phyloP scores from a whole-genome alignment of 2,329 filamentous ascomycete species.

The Apiospora rasikravindrae region DNA sequence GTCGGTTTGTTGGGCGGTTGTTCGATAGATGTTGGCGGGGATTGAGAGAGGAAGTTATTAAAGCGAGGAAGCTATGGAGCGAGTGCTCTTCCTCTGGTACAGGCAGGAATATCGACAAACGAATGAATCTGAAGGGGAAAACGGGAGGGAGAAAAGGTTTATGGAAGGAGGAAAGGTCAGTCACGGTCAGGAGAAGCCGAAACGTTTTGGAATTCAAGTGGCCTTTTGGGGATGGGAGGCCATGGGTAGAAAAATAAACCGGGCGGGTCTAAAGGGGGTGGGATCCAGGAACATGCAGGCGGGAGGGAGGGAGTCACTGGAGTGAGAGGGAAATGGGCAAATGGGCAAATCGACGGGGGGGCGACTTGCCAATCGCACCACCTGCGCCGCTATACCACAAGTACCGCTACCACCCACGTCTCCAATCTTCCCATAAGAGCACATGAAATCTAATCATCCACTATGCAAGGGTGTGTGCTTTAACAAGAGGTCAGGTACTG shows the following conservation, averaged over 20 bases:
- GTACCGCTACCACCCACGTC: neutral
- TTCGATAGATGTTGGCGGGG: slow-evolving; percentile 17
- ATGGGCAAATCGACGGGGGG: neutral
- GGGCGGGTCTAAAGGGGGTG: slow-evolving; percentile 19
- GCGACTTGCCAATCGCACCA: neutral
- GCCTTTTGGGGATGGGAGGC: slow-evolving; percentile 10
- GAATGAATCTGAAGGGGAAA: slow-evolving; percentile 44
- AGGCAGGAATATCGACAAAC: slow-evolving; percentile 42
- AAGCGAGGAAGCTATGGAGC: slow-evolving; percentile 42
- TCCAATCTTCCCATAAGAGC: neutral
- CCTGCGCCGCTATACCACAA: neutral
- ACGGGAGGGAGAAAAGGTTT: slow-evolving; percentile 31
- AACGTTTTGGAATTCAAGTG: slow-evolving; percentile 42
- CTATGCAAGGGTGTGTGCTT: slow-evolving; percentile 15
- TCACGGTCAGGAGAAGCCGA: slow-evolving; percentile 42
- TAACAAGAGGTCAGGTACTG: slow-evolving; percentile 7
- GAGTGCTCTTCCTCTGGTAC: slow-evolving; percentile 40
- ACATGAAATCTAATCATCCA: slow-evolving; percentile 16
- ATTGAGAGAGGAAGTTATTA: slow-evolving; percentile 33
- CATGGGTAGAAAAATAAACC: slow-evolving; percentile 17
- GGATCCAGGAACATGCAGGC: slow-evolving; percentile 17
- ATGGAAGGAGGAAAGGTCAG: slow-evolving; percentile 36
- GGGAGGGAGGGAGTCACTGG: slow-evolving; percentile 15
- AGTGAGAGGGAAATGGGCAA: slow-evolving; percentile 16
- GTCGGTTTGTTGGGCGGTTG: slow-evolving; percentile 22